Conservation (phyloP, 805 yeast genomes). For the Komagataella mondaviorum region DNA sequence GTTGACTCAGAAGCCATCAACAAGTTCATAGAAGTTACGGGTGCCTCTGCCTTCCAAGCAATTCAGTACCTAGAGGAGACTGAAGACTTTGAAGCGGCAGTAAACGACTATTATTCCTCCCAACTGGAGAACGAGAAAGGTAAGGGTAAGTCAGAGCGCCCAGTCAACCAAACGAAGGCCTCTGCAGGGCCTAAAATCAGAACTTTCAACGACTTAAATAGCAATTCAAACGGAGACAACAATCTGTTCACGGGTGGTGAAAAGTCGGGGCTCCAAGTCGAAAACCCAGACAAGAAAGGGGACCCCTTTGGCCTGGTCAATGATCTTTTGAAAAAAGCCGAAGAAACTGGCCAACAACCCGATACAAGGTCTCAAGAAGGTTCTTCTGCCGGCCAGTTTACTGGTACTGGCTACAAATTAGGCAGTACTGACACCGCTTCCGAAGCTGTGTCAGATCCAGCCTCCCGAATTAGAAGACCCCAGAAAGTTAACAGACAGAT, state of each 20-base stretch:
- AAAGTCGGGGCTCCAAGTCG: slow-evolving; percentile 68
- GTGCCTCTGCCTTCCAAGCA: slow-evolving; percentile 23
- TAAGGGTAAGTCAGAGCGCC: not conserved
- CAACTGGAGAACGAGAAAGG: not conserved
- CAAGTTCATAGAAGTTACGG: slow-evolving; percentile 23
- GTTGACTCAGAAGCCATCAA: slow-evolving; percentile 4
- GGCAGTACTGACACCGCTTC: slow-evolving; percentile 31
- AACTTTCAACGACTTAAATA: slow-evolving; percentile 18
- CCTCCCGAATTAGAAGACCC: slow-evolving; percentile 11
- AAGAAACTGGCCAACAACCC: slow-evolving; percentile 43
- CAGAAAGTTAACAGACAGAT: slow-evolving; percentile 64
- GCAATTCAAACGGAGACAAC: slow-evolving; percentile 20
- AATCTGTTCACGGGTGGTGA: slow-evolving; percentile 48
- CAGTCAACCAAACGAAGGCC: slow-evolving; percentile 1
- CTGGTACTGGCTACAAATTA: slow-evolving; percentile 38
- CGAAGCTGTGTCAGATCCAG: slow-evolving; percentile 17
- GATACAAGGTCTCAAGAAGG: slow-evolving; percentile 16
- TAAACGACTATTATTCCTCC: not conserved
- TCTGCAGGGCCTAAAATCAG: slow-evolving; percentile 7
- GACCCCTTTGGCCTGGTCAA: slow-evolving; percentile 30
- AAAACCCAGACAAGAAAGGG: slow-evolving; percentile 41
- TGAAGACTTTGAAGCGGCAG: slow-evolving; percentile 12
- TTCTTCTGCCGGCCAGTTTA: slow-evolving; percentile 16
- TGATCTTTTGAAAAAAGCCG: slow-evolving; percentile 55
- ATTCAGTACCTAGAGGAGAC: slow-evolving; percentile 19